These are phyloP conservation scores for Zarea fungicola DNA, from an alignment of 2,329 filamentous ascomycete species.

Conservation along the genomic window DNA sequence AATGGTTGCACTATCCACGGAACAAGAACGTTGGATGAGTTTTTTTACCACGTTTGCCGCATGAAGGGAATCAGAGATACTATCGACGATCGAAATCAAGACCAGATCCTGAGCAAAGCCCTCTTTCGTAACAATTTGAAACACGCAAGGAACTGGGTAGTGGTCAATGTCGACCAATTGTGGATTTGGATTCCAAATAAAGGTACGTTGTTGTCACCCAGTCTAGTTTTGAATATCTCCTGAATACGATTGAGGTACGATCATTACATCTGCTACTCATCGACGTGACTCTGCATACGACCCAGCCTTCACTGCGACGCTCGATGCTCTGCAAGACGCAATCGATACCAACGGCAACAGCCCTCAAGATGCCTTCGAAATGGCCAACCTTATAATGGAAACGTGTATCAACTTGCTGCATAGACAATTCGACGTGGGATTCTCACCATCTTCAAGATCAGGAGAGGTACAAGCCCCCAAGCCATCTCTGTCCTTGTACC, in stretches of 20 bases:
- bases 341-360: neutral
- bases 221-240: neutral
- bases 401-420: neutral
- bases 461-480: no score
- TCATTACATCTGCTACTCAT: neutral
- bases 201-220: neutral
- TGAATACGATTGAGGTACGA: neutral
- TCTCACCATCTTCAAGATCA: no score
- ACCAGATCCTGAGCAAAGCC: neutral
- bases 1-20: neutral
- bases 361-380: neutral
- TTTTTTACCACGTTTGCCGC: neutral
- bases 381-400: neutral
- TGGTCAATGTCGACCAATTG: neutral
- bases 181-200: neutral
- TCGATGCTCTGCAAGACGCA: neutral
- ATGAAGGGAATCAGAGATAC: neutral
- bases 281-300: neutral
- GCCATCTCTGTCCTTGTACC: no score
- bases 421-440: neutral
- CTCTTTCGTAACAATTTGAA: neutral
- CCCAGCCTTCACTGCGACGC: neutral
- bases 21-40: neutral
- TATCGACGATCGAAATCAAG: neutral
- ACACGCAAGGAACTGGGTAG: neutral